phyloP scores from a whole-genome alignment of 2,329 filamentous ascomycete genomes.

The Colletotrichum sp. region DNA sequence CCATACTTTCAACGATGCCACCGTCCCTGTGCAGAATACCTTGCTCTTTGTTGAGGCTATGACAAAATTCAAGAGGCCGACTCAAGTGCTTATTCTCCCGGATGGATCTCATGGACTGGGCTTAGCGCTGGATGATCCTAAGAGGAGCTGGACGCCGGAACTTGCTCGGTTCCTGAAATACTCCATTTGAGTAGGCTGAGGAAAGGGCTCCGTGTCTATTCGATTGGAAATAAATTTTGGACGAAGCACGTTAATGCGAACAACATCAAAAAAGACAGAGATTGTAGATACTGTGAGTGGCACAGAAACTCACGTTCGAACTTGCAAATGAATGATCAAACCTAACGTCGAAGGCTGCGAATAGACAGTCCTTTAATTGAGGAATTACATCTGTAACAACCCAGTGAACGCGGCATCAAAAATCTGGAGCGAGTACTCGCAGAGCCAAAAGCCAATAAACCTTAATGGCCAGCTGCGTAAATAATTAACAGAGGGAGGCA shows the following conservation, averaged over 20 bases:
- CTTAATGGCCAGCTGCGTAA: fast-evolving
- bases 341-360: neutral
- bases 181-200: slow-evolving; percentile 13
- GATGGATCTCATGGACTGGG: slow-evolving; percentile 32
- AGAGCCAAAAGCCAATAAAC: neutral
- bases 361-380: neutral
- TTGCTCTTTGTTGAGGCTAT: slow-evolving; percentile 30
- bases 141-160: slow-evolving; percentile 29
- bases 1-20: slow-evolving; percentile 32
- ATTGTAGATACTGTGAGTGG: neutral
- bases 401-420: neutral
- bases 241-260: neutral
- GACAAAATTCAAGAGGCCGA: slow-evolving; percentile 24
- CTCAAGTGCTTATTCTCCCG: slow-evolving; percentile 30
- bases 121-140: slow-evolving; percentile 26
- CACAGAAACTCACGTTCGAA: neutral
- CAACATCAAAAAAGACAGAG: neutral
- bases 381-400: neutral
- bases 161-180: slow-evolving; percentile 30
- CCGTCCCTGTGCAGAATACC: slow-evolving; percentile 31
- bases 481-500: neutral
- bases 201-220: neutral
- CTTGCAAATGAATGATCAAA: neutral
- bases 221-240: neutral
- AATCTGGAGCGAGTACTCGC: neutral